Evolutionary conservation across 2,329 filamentous ascomycete species (phyloP).

Genomic region (Neurospora sp.): DNA sequence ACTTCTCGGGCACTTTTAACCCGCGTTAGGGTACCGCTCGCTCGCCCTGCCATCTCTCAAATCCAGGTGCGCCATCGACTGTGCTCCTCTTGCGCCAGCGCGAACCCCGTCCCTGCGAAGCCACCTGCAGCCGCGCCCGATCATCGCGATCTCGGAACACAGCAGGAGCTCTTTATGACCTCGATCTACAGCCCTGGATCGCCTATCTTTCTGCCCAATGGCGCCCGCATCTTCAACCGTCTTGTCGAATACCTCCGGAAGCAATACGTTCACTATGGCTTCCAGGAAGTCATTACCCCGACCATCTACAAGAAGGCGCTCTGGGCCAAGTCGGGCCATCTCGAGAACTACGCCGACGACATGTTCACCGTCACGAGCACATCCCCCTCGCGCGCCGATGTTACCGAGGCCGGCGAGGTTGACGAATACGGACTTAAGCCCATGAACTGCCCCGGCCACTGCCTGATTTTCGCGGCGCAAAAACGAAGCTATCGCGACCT

Average conservation of each 20-base stretch:
- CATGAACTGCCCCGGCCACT: slow-evolving; percentile 90
- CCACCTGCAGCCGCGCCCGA: slow-evolving; percentile 30
- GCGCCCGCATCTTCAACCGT: slow-evolving; percentile 74
- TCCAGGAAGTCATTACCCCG: slow-evolving; percentile 80
- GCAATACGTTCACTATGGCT: slow-evolving; percentile 78
- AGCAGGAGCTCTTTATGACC: slow-evolving; percentile 70
- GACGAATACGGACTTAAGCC: slow-evolving; percentile 78
- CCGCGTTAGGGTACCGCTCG: slow-evolving; percentile 2
- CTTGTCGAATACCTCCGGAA: slow-evolving; percentile 72
- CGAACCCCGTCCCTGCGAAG: slow-evolving; percentile 4
- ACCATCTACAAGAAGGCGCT: slow-evolving; percentile 84
- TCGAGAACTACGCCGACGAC: slow-evolving; percentile 84
- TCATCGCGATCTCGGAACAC: slow-evolving; percentile 49
- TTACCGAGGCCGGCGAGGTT: slow-evolving; percentile 35
- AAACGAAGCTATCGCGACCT: slow-evolving; percentile 69
- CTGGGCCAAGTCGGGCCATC: slow-evolving; percentile 78
- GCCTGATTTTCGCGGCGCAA: slow-evolving; percentile 68
- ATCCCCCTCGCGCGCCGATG: slow-evolving; percentile 30
- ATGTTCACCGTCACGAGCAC: slow-evolving; percentile 74
- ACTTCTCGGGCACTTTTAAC: slow-evolving; percentile 5
- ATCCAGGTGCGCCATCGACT: slow-evolving; percentile 7
- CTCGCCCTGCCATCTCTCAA: slow-evolving; percentile 2
- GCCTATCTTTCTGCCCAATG: slow-evolving; percentile 74
- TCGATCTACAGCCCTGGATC: slow-evolving; percentile 77
- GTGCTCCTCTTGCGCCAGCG: slow-evolving; percentile 15